Base-by-base conservation (phyloP, 768 basidiomycete genomes). In the Trametopsis cervina region DNA sequence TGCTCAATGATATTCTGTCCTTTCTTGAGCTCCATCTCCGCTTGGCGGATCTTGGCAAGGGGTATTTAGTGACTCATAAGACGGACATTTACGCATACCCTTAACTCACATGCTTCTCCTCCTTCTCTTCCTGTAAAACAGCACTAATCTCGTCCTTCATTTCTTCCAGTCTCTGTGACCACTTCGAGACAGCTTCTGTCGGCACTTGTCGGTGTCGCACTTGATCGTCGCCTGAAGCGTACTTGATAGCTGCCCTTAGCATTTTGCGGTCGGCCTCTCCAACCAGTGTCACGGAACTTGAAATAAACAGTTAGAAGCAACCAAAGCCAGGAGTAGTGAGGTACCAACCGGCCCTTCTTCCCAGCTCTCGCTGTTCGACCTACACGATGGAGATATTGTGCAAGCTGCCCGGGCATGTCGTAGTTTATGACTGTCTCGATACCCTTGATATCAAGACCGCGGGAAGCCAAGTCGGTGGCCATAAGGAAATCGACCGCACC, bases 351-450 rank as follows among this genome's bases (percentile, higher is more conserved):
- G 66, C 96, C 96, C 60, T 84, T 85, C 56, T 77, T 79, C 4
- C 96, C 96, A 3, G 96, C 95, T 61, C 96, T 84, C 23, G 96
- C 96, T 42, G 96, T 99, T 62, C 96, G 79, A 57, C 96, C 96
- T 20, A 98, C 95, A 50, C 96, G 87, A 64, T 99, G 96, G 25
- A 97, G 77, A 67, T 99, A 99, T 58, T 93, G 92, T 6, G 89
- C 81, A 26, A 97, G 70, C 60, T 93, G 88, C 17, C 80, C 77
- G 9, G 96, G 96, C 95, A 98, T 96, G 63, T 99, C 96, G 62
- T 94, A 98, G 66, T 99, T 99, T 64, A 99, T 93, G 53, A 99
- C 91, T 2, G 92, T 93, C 61, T 98, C 90, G 21, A 97, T 84
- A 13, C 94, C 94, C 63, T 94, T 95, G 72, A 99, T 96, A 67